Evolutionary conservation across 2,329 filamentous ascomycete genomes (phyloP), one percentile per base, ranked within the genome.

Genomic region (Microcyclosporella mali): DNA sequence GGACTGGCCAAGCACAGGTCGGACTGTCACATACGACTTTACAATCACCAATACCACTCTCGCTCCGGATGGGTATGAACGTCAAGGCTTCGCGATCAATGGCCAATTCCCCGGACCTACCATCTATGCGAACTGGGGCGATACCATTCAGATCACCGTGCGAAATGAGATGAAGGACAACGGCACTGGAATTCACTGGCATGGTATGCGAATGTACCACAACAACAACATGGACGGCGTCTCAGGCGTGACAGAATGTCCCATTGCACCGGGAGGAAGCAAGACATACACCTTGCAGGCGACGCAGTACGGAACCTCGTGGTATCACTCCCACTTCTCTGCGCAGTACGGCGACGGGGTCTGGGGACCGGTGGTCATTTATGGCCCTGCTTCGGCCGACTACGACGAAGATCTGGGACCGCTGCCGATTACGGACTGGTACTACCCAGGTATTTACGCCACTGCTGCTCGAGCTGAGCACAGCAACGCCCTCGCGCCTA

Each of bases 401-500:
- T 83, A 82, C 52, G 79, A 85, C 46, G 69, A 74, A 37, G 82
- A 85, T 53, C 66, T 83, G 0, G 81, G 82, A 2, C 63, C 71
- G 9, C 52, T 84, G 1, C 68, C 79, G 18, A 56, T 84, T 4
- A 74, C 70, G 12, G 82, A 86, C 55, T 85, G 80, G 80, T 47
- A 60, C 47, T 62, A 61, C 41, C 51, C 46, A 16, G 55, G 54
- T 15, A 52, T 58, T 15, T 53, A 46, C 41, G 49, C 51, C 3
- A 50, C 55, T 2, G 49, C 56, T 57, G 34, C 52, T 54, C 36
- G 62, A 53, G 50, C 60, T 2, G 46, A 67, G 52, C 52, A 56
- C 31, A 35, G 30, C 8, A 51, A 50, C 17, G 60, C 58, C 4
- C 45, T 58, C 11, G 67, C 67, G 2, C 33, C 47, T 3, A 58